A percentile compares a stretch with the other conserved stretches of the same genome.
These are phyloP conservation scores for Lentinula guzmanii DNA, from an alignment of 768 basidiomycete species.

Conservation along the genomic window DNA sequence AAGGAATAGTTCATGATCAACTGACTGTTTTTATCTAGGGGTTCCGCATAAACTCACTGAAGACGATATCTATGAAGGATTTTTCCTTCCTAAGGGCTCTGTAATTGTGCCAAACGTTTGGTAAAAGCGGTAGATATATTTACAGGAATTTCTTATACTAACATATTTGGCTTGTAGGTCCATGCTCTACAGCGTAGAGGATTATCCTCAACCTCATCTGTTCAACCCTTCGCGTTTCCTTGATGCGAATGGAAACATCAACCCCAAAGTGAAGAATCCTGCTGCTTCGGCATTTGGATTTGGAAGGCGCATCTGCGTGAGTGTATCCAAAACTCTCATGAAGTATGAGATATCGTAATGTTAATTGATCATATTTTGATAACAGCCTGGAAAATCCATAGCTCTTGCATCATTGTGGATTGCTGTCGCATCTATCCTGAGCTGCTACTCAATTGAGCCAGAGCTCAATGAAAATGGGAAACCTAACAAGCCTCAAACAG, in stretches of 20 bases:
- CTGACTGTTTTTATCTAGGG: background rate
- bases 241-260: background rate
- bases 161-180: background rate
- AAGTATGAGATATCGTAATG: background rate
- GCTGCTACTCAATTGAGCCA: constrained; percentile 7
- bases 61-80: constrained; percentile 3
- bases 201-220: constrained; percentile 1
- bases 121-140: background rate
- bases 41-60: background rate
- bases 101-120: background rate
- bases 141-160: background rate
- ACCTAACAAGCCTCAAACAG: background rate
- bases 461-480: constrained; percentile 3
- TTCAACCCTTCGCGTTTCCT: constrained; percentile 7
- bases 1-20: background rate
- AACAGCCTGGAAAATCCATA: constrained; percentile 8
- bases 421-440: constrained; percentile 8
- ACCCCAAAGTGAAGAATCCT: background rate
- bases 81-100: background rate
- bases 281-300: background rate
- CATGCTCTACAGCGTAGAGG: background rate
- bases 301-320: background rate
- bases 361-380: background rate
- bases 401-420: constrained; percentile 9
- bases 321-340: background rate